Evolutionary conservation across 208 protist species (phyloP).

Genomic region (Lotmaria passim): DNA sequence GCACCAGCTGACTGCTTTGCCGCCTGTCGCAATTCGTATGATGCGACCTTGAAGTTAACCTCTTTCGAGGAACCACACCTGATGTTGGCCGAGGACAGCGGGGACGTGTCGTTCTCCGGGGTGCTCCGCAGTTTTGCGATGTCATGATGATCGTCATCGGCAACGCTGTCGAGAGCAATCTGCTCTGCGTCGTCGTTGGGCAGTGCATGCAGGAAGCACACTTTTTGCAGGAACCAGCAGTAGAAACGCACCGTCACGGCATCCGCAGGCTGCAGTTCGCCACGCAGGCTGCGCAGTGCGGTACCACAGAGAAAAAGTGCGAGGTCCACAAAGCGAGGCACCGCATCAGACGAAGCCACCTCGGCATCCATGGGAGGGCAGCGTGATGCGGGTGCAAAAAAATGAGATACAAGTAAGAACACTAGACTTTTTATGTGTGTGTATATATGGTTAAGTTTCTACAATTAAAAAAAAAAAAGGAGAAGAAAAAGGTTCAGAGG

Average conservation of each 20-base stretch:
- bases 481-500: too few relatives aligned
- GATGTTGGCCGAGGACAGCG: neutral
- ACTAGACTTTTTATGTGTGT: neutral
- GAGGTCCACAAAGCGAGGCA: constrained; percentile 59
- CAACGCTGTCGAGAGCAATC: neutral
- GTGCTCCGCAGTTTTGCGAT: neutral
- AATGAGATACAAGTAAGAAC: too few relatives aligned
- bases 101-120: neutral
- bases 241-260: constrained; percentile 30
- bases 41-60: constrained; percentile 29
- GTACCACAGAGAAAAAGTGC: constrained; percentile 62
- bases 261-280: constrained; percentile 17
- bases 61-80: constrained; percentile 2
- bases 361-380: constrained; percentile 18
- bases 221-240: constrained; percentile 54
- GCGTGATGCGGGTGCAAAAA: neutral
- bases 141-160: neutral
- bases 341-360: constrained; percentile 22
- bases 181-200: constrained; percentile 24
- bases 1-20: too few relatives aligned
- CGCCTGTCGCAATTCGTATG: constrained; percentile 1
- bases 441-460: too few relatives aligned
- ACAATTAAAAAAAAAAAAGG: too few relatives aligned
- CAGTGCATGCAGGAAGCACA: constrained; percentile 47
- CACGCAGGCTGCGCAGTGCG: constrained; percentile 34